Evolutionary conservation across 2,329 filamentous ascomycete species (phyloP).

Genomic region (Fusarium poae): DNA sequence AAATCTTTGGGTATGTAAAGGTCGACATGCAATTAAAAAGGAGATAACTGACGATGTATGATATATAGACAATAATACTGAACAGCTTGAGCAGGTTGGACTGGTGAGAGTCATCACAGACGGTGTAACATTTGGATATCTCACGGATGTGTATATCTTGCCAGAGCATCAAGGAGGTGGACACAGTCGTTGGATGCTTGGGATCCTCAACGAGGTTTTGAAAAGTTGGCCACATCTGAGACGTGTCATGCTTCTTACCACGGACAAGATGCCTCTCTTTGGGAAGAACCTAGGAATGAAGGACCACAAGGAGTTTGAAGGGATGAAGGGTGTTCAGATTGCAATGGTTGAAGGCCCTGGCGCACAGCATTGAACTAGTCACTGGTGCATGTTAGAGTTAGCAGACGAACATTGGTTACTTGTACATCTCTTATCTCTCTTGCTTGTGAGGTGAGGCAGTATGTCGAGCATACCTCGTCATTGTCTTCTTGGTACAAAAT

Average conservation of each 20-base stretch:
- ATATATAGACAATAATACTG: not conserved
- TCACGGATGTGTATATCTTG: not conserved
- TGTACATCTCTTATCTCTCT: too few species aligned
- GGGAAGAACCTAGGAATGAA: constrained; percentile 8
- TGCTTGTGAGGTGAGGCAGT: too few species aligned
- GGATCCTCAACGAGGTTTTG: not conserved
- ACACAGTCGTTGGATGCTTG: constrained; percentile 3
- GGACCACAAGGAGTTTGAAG: not conserved
- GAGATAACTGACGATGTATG: not conserved
- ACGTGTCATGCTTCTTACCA: constrained; percentile 1
- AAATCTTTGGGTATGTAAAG: not conserved
- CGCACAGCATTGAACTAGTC: not conserved
- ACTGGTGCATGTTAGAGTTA: too few species aligned
- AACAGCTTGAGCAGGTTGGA: not conserved
- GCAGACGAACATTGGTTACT: too few species aligned
- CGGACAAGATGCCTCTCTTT: constrained; percentile 2
- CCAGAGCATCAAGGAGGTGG: not conserved
- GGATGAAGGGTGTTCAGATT: not conserved
- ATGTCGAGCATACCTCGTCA: too few species aligned
- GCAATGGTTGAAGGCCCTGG: constrained; percentile 1
- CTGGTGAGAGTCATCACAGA: constrained; percentile 5
- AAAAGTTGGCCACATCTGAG: not conserved
- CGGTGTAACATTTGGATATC: constrained; percentile 1
- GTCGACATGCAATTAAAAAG: fast-evolving
- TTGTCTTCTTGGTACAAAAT: too few species aligned